Percentiles rank a stretch among this genome's conserved stretches.
Conservation (phyloP, 176 grass and related monocot species). For the Aegilops sharonensis region DNA sequence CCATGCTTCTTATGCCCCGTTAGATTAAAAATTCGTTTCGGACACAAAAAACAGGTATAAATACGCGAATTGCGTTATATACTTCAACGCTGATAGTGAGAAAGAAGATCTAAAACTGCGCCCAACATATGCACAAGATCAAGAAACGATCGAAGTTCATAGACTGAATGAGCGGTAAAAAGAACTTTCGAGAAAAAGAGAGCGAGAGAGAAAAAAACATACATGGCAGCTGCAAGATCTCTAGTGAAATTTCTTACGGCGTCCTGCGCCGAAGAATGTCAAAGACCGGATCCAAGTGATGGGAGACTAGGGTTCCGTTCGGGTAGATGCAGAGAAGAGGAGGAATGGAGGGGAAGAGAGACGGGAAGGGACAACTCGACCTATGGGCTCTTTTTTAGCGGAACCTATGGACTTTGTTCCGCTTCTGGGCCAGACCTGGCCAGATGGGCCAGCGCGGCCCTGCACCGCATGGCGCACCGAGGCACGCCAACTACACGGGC, state of each 20-base stretch:
- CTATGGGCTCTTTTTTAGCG: not conserved
- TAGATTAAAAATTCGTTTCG: not conserved
- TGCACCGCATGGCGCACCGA: too few species aligned
- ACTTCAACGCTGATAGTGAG: not conserved
- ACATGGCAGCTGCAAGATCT: conserved; percentile 19
- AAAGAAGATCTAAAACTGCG: not conserved
- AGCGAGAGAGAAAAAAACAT: not conserved
- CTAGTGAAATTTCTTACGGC: not conserved
- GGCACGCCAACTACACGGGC: too few species aligned
- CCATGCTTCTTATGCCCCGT: not conserved
- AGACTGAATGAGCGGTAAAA: not conserved
- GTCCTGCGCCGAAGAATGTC: not conserved
- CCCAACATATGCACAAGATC: not conserved
- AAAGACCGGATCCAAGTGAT: not conserved
- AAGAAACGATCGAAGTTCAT: conserved; percentile 1
- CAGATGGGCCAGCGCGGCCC: too few species aligned
- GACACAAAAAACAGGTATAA: not conserved
- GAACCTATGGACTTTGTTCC: not conserved
- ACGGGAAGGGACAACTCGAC: not conserved
- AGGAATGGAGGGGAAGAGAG: not conserved
- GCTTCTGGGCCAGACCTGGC: not conserved
- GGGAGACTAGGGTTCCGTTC: conserved; percentile 29
- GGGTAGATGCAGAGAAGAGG: not conserved
- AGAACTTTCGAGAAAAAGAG: not conserved
- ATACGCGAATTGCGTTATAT: too few species aligned